Conservation (phyloP, 1,284 basidiomycete species). For the Xerocomus nothofagi region DNA sequence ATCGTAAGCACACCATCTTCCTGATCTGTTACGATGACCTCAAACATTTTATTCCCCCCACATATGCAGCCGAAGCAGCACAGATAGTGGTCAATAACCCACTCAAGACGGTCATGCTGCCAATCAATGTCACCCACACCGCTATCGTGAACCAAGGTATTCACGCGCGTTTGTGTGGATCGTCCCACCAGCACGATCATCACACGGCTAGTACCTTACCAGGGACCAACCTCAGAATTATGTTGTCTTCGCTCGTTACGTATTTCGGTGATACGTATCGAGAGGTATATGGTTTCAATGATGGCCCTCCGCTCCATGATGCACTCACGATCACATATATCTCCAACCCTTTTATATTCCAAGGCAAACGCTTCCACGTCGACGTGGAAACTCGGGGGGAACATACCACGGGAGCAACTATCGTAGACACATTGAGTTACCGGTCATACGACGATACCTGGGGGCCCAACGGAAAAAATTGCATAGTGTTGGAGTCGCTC, state of each 20-base stretch:
- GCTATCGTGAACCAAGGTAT: conserved; percentile 64
- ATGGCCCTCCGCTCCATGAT: conserved; percentile 83
- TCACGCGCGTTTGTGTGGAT: conserved; percentile 50
- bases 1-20: conserved; percentile 51
- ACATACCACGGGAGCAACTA: conserved; percentile 70
- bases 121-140: conserved; percentile 82
- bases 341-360: conserved; percentile 62
- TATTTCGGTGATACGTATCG: conserved; percentile 73
- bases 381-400: conserved; percentile 71
- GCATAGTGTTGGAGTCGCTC: conserved; percentile 62
- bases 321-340: conserved; percentile 77
- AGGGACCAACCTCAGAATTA: conserved; percentile 62
- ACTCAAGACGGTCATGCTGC: conserved; percentile 66
- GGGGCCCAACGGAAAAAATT: conserved; percentile 71
- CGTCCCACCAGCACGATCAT: conserved; percentile 34
- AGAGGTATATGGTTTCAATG: conserved; percentile 67
- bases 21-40: not conserved
- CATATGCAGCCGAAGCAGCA: conserved; percentile 64
- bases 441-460: conserved; percentile 56
- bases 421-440: conserved; percentile 74
- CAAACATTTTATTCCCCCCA: not conserved
- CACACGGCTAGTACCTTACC: conserved; percentile 26
- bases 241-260: conserved; percentile 67
- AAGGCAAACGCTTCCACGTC: conserved; percentile 60
- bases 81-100: conserved; percentile 73